phyloP scores from a whole-genome alignment of 768 basidiomycete genomes.

The Chalciporus chontae region DNA sequence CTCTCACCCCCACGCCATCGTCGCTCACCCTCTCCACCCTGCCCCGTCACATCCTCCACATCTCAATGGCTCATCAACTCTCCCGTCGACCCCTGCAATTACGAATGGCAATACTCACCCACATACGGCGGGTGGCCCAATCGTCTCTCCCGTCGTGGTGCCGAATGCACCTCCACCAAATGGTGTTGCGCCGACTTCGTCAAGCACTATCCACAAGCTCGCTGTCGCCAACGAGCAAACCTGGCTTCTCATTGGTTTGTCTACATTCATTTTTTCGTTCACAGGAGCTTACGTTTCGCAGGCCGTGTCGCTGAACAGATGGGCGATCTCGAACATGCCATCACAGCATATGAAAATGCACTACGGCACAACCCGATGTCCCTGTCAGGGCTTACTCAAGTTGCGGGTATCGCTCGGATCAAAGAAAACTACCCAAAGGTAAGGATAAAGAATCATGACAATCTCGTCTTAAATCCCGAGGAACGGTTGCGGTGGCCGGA shows the following conservation, averaged over 20 bases:
- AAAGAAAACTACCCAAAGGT: conserved; percentile 98
- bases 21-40: conserved; percentile 40
- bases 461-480: conserved; percentile 30
- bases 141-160: conserved; percentile 49
- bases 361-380: conserved; percentile 93
- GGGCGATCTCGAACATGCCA: conserved; percentile 89
- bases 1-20: conserved; percentile 40
- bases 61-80: conserved; percentile 48
- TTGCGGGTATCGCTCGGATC: conserved; percentile 94
- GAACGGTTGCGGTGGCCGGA: conserved; percentile 26
- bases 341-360: conserved; percentile 91
- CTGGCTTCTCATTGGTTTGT: conserved; percentile 85
- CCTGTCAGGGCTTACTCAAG: conserved; percentile 85
- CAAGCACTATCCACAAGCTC: conserved; percentile 67
- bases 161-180: conserved; percentile 29
- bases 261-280: conserved; percentile 2
- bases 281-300: conserved; percentile 36
- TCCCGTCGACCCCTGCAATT: conserved; percentile 45
- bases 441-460: conserved; percentile 32
- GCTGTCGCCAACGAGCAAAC: conserved; percentile 89
- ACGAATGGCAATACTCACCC: conserved; percentile 43
- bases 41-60: conserved; percentile 38
- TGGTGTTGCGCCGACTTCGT: conserved; percentile 23
- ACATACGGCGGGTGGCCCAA: conserved; percentile 31
- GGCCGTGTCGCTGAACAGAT: conserved; percentile 95